Evolutionary conservation across 139 green algal genomes (phyloP).

Genomic region (Chlorokybus atmophyticus): DNA sequence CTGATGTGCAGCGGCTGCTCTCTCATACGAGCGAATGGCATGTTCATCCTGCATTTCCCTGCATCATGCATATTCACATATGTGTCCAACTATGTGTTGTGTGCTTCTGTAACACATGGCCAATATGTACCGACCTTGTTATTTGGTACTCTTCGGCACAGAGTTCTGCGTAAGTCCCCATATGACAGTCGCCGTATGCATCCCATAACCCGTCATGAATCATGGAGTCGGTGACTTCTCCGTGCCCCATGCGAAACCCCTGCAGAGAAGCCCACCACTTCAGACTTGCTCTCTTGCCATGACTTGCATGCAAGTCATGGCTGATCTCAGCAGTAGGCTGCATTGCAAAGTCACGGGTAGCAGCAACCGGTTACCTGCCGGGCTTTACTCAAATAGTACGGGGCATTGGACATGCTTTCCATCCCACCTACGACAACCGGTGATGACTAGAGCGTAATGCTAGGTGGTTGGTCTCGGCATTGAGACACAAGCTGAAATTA

Average conservation of each 20-base stretch:
- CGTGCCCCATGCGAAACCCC: conserved; percentile 50
- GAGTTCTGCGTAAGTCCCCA: conserved; percentile 67
- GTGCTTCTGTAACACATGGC: too few species aligned
- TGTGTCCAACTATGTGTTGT: too few species aligned
- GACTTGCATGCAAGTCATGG: too few species aligned
- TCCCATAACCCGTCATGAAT: conserved; percentile 62
- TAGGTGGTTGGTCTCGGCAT: too few species aligned
- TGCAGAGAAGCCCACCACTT: too few species aligned
- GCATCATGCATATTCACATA: not conserved
- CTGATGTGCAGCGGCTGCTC: conserved; percentile 32
- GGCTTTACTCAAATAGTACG: conserved; percentile 57
- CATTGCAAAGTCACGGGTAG: too few species aligned
- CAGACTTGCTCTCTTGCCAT: too few species aligned
- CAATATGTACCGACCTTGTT: conserved; percentile 27
- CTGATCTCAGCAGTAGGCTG: too few species aligned
- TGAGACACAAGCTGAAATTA: too few species aligned
- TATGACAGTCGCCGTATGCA: conserved; percentile 58
- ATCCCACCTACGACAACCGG: conserved; percentile 85
- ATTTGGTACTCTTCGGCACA: conserved; percentile 50
- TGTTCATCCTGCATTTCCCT: conserved; percentile 43
- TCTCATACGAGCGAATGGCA: conserved; percentile 41
- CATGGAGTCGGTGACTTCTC: conserved; percentile 32
- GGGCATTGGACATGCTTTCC: conserved; percentile 80
- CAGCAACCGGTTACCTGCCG: conserved; percentile 3
- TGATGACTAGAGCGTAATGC: too few species aligned